Evolutionary conservation across 345 rosid genomes (phyloP).

Genomic region (Barbarea vulgaris): DNA sequence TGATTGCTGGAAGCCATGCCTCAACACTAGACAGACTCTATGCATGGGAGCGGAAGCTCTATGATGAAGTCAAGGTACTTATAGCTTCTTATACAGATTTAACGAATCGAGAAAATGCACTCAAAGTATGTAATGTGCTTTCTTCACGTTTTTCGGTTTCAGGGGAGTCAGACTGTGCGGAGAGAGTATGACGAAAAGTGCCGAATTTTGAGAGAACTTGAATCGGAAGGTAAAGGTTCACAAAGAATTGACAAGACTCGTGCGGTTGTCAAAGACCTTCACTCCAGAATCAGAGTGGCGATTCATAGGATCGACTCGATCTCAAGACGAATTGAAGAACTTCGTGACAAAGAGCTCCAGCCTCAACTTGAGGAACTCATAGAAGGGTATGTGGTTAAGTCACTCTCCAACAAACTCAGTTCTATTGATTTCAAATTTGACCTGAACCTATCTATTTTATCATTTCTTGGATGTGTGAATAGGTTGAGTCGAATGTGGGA

Average conservation of each 20-base stretch:
- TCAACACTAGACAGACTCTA: slow-evolving; percentile 88
- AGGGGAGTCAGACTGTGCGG: slow-evolving; percentile 82
- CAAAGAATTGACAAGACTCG: slow-evolving; percentile 77
- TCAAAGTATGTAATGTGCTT: background rate
- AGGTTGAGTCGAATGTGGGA: slow-evolving; percentile 98
- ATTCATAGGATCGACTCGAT: slow-evolving; percentile 87
- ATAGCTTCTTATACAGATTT: slow-evolving; percentile 9
- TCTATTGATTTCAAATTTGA: background rate
- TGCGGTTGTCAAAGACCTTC: slow-evolving; percentile 82
- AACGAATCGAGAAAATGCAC: background rate
- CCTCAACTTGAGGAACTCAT: slow-evolving; percentile 97
- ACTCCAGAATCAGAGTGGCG: slow-evolving; percentile 94
- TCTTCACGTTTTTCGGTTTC: slow-evolving; percentile 24
- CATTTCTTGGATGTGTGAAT: slow-evolving; percentile 27
- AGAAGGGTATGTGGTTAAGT: slow-evolving; percentile 60
- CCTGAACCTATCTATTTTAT: background rate
- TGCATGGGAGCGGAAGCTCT: slow-evolving; percentile 99
- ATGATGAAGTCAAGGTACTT: slow-evolving; percentile 94
- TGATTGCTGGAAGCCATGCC: slow-evolving; percentile 95
- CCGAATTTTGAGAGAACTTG: slow-evolving; percentile 63
- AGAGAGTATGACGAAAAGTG: slow-evolving; percentile 73
- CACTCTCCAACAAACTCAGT: slow-evolving; percentile 4
- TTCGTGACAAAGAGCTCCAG: slow-evolving; percentile 92
- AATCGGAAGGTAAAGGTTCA: slow-evolving; percentile 62
- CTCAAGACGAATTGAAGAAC: slow-evolving; percentile 85